These are phyloP conservation scores for Beauveria australis DNA, from an alignment of 2,329 filamentous ascomycete genomes.

Conservation along the genomic window DNA sequence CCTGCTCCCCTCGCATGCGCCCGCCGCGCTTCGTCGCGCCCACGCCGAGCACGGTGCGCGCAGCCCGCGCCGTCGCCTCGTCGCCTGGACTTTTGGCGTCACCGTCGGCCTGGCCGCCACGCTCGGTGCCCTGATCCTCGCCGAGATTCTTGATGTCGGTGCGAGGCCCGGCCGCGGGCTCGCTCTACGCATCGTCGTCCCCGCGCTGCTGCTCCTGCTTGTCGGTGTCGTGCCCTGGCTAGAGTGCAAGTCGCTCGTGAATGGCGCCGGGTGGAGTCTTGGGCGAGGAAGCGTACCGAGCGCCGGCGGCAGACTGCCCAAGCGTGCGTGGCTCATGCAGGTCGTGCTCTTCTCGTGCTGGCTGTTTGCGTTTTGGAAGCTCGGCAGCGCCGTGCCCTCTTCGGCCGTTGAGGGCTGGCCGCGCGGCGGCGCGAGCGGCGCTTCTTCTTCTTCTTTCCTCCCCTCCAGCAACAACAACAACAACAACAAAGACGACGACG, in stretches of 20 bases:
- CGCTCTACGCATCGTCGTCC: conserved; percentile 62
- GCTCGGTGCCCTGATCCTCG: conserved; percentile 71
- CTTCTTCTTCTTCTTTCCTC: not conserved
- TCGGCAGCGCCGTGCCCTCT: conserved; percentile 55
- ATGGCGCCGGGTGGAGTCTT: conserved; percentile 53
- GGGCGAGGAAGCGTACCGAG: too few species aligned
- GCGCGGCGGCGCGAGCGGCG: too few species aligned
- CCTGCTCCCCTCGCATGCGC: conserved; percentile 54
- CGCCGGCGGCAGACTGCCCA: conserved; percentile 29
- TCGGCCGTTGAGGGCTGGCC: conserved; percentile 14
- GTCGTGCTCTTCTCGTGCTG: conserved; percentile 54
- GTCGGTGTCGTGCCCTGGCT: conserved; percentile 70
- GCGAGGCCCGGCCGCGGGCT: conserved; percentile 57
- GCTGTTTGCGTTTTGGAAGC: conserved; percentile 69
- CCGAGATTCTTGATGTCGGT: conserved; percentile 73
- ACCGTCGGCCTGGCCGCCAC: conserved; percentile 72
- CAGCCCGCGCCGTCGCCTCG: conserved; percentile 40
- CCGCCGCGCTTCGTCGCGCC: conserved; percentile 47
- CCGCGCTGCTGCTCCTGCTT: conserved; percentile 62
- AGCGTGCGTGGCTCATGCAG: conserved; percentile 58
- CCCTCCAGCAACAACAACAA: not conserved
- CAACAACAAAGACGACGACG: conserved; percentile 4
- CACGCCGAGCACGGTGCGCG: conserved; percentile 51
- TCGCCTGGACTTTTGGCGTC: conserved; percentile 62
- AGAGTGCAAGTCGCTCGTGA: conserved; percentile 61